phyloP scores from a whole-genome alignment of 345 rosid species.

The Psidium friedrichsthalianum region DNA sequence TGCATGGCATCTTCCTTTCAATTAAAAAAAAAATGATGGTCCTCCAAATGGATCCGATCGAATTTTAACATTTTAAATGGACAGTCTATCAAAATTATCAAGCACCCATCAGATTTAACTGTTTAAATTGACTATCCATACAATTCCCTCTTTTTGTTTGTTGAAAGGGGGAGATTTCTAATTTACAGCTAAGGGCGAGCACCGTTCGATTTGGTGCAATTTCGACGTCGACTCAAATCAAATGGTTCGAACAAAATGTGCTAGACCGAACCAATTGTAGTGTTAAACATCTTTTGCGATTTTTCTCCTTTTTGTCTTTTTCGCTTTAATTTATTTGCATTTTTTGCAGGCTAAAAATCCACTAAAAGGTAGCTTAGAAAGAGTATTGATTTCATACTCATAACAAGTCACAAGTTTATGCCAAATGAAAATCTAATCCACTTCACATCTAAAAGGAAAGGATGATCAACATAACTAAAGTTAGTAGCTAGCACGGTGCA shows the following conservation, averaged over 20 bases:
- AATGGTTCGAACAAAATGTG: not conserved
- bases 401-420: not conserved
- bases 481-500: not conserved
- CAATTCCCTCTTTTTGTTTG: too few relatives aligned
- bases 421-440: not conserved
- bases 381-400: not conserved
- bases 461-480: not conserved
- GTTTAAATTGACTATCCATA: too few relatives aligned
- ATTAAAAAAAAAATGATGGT: too few relatives aligned
- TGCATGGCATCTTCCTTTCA: too few relatives aligned
- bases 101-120: too few relatives aligned
- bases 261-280: not conserved
- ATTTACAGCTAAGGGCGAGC: too few relatives aligned
- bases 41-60: not conserved
- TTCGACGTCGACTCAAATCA: not conserved
- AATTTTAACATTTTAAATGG: not conserved
- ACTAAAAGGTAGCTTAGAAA: not conserved
- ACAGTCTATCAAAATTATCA: not conserved
- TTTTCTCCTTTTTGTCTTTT: too few relatives aligned
- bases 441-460: not conserved
- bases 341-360: not conserved
- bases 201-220: not conserved
- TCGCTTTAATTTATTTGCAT: not conserved
- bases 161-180: too few relatives aligned
- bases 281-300: too few relatives aligned